Evolutionary conservation across 345 rosid genomes (phyloP).

Genomic region (Lepidium aucheri): DNA sequence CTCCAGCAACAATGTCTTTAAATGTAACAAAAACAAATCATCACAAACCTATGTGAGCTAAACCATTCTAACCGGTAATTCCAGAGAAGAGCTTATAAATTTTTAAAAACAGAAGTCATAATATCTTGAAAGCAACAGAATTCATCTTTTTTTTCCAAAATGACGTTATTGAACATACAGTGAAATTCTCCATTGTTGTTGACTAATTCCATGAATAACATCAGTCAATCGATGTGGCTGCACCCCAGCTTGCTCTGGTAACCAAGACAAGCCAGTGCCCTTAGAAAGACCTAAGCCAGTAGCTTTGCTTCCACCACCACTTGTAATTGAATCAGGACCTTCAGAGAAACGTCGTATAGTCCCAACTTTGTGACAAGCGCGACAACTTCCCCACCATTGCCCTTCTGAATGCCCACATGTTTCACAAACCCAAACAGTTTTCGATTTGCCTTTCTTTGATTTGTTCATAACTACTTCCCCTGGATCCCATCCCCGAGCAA

Average conservation of each 20-base stretch:
- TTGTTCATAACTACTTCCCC: constrained; percentile 27
- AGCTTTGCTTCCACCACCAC: constrained; percentile 24
- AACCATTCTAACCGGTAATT: not conserved
- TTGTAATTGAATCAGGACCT: constrained; percentile 10
- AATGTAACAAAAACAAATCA: no score
- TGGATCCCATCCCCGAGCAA: constrained; percentile 5
- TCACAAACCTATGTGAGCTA: no score
- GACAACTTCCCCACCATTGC: constrained; percentile 95
- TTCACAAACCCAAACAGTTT: constrained; percentile 56
- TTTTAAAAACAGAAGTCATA: not conserved
- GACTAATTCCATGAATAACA: constrained; percentile 54
- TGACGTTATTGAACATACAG: constrained; percentile 42
- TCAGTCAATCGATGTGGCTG: constrained; percentile 47
- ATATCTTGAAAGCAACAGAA: not conserved
- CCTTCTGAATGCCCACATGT: constrained; percentile 63
- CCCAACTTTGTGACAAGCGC: constrained; percentile 43
- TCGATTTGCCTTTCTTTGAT: constrained; percentile 41
- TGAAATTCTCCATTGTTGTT: constrained; percentile 55
- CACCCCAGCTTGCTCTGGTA: constrained; percentile 39
- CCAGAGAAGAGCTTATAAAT: not conserved
- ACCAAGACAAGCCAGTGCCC: constrained; percentile 48
- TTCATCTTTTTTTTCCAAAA: not conserved
- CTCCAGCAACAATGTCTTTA: not conserved
- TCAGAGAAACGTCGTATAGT: constrained; percentile 49
- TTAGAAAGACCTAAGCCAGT: constrained; percentile 36